These are phyloP conservation scores for Tritrichomonas musculus DNA, from an alignment of 208 protist species.

Conservation along the genomic window DNA sequence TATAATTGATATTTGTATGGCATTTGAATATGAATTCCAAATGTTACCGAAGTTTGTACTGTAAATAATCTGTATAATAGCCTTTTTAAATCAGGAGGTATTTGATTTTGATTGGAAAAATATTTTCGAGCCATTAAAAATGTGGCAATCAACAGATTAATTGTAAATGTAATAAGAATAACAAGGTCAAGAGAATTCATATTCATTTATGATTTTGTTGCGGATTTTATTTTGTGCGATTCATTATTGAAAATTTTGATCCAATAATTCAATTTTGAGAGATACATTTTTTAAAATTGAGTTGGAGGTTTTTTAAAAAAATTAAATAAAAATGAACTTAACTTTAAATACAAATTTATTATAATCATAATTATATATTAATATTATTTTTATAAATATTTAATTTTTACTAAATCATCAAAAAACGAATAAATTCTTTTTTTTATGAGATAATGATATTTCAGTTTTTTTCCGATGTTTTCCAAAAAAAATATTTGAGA, in stretches of 20 bases:
- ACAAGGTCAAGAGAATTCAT: not conserved
- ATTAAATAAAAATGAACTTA: too few relatives aligned
- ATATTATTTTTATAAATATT: too few relatives aligned
- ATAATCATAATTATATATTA: too few relatives aligned
- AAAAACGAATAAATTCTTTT: too few relatives aligned
- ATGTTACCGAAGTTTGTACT: not conserved
- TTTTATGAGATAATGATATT: too few relatives aligned
- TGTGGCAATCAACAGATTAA: not conserved
- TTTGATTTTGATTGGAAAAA: not conserved
- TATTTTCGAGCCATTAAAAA: not conserved
- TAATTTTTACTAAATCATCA: too few relatives aligned
- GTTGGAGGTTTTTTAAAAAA: too few relatives aligned
- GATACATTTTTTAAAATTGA: too few relatives aligned
- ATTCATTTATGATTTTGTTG: not conserved
- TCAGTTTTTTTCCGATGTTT: too few relatives aligned
- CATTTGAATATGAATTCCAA: not conserved
- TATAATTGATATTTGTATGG: not conserved
- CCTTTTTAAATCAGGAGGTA: not conserved
- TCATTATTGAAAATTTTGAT: not conserved
- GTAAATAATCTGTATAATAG: not conserved
- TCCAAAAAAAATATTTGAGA: too few relatives aligned
- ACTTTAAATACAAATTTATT: too few relatives aligned
- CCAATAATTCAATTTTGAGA: not conserved
- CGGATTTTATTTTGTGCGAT: not conserved
- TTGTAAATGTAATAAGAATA: not conserved